Evolutionary conservation across 2,329 filamentous ascomycete species (phyloP).

Genomic region (Dissoconium aciculare): DNA sequence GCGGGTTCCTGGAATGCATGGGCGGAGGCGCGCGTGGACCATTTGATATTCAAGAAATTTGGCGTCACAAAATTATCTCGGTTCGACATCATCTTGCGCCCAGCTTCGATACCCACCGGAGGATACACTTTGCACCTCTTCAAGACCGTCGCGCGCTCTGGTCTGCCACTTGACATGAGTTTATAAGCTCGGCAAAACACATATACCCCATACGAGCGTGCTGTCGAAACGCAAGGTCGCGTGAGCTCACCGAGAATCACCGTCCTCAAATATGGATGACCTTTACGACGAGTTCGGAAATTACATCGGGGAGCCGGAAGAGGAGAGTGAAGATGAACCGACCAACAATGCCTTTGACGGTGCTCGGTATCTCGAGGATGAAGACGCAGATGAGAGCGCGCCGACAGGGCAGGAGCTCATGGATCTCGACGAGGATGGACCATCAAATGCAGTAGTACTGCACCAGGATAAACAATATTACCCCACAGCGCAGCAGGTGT

Average conservation of each 20-base stretch:
- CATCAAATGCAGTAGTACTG: conserved; percentile 90
- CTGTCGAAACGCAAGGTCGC: background rate
- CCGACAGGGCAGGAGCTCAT: conserved; percentile 69
- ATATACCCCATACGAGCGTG: too few relatives aligned
- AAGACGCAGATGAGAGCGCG: conserved; percentile 47
- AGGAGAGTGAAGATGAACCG: conserved; percentile 76
- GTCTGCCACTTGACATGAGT: too few relatives aligned
- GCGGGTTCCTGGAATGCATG: too few relatives aligned
- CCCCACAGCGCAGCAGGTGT: conserved; percentile 90
- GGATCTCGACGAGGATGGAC: conserved; percentile 72
- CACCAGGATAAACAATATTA: conserved; percentile 99
- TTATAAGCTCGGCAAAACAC: too few relatives aligned
- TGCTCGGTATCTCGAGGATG: conserved; percentile 61
- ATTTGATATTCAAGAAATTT: too few relatives aligned
- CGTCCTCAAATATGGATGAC: conserved; percentile 58
- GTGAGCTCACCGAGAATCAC: conserved; percentile 2
- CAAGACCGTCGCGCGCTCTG: too few relatives aligned
- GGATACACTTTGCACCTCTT: too few relatives aligned
- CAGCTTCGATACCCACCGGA: too few relatives aligned
- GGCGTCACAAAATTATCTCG: too few relatives aligned
- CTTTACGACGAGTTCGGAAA: conserved; percentile 99
- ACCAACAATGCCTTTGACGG: conserved; percentile 58
- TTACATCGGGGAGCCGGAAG: conserved; percentile 87
- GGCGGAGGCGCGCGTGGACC: too few relatives aligned
- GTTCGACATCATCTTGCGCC: too few relatives aligned